These are phyloP conservation scores for Calonectria pteridis DNA, from an alignment of 2,329 filamentous ascomycete species.

Conservation along the genomic window DNA sequence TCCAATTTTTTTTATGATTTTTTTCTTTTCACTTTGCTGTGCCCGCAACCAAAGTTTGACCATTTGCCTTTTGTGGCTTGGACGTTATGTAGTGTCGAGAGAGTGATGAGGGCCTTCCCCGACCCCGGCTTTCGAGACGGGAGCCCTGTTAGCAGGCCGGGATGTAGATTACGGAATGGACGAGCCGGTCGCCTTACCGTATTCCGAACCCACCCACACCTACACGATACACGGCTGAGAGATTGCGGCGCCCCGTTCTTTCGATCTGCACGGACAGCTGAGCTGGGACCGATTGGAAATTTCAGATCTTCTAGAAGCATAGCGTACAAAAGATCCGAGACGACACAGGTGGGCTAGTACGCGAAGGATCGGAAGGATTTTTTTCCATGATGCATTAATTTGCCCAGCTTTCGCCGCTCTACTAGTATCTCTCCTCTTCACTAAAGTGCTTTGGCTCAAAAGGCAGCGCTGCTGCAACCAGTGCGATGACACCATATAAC, in stretches of 20 bases:
- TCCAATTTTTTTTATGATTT: too few relatives aligned
- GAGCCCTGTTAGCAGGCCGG: not conserved
- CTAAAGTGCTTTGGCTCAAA: conserved; percentile 11
- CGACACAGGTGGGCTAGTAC: not conserved
- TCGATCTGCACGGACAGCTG: not conserved
- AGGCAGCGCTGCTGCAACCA: not conserved
- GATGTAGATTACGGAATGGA: not conserved
- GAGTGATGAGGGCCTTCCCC: not conserved
- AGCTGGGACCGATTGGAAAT: not conserved
- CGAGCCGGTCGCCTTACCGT: not conserved
- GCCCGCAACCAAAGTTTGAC: not conserved
- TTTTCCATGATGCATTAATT: not conserved
- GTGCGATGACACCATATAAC: not conserved
- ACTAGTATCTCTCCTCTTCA: not conserved
- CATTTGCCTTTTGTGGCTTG: not conserved
- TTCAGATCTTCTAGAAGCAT: not conserved
- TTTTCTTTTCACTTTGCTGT: too few relatives aligned
- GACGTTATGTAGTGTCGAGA: not conserved
- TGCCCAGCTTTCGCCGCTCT: not conserved
- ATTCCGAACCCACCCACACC: not conserved
- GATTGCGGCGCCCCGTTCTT: not conserved
- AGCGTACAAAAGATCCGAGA: not conserved
- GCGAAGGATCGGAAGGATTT: not conserved
- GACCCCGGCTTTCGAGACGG: not conserved
- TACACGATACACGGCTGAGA: not conserved